Evolutionary conservation across 1,139 yeast species (phyloP), one percentile per base, ranked within the genome.

Genomic region (Keqinozyma sinolaborantium): DNA sequence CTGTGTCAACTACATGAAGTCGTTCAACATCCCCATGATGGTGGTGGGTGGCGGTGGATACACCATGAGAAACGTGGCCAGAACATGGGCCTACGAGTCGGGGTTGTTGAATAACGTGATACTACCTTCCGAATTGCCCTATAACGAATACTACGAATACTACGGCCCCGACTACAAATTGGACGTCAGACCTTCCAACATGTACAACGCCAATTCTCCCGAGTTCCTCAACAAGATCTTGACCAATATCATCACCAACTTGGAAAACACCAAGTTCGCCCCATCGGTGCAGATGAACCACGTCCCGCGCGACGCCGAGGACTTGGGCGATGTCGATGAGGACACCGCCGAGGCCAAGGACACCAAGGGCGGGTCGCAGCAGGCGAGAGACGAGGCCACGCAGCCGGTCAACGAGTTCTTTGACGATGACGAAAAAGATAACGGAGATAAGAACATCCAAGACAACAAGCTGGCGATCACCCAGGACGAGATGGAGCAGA

Each of bases 11-110:
- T 90, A 79, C 56, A 81, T 90, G 34, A 84, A 83, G 52, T 75
- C 90, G 14, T 90, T 90, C 56, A 88, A 90, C 4, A 66, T 92
- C 2, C 97, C 97, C 5, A 70, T 87, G 77, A 65, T 92, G 56
- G 96, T 92, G 9, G 62, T 92, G 10, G 98, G 98, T 16, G 98
- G 98, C 23, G 98, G 98, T 33, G 98, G 98, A 20, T 92, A 92
- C 60, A 92, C 97, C 12, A 92, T 92, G 84, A 75, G 97, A 57
- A 92, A 92, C 56, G 98, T 92, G 29, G 88, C 96, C 21, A 73
- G 97, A 49, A 82, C 96, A 6, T 92, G 98, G 98, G 81, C 96
- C 25, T 90, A 75, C 53, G 98, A 92, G 61, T 82, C 96, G 3
- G 96, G 97, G 13, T 65, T 92, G 35, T 68, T 90, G 45, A 90